Evolutionary conservation across 2,329 filamentous ascomycete species (phyloP).

Genomic region (Diaporthe velutina): DNA sequence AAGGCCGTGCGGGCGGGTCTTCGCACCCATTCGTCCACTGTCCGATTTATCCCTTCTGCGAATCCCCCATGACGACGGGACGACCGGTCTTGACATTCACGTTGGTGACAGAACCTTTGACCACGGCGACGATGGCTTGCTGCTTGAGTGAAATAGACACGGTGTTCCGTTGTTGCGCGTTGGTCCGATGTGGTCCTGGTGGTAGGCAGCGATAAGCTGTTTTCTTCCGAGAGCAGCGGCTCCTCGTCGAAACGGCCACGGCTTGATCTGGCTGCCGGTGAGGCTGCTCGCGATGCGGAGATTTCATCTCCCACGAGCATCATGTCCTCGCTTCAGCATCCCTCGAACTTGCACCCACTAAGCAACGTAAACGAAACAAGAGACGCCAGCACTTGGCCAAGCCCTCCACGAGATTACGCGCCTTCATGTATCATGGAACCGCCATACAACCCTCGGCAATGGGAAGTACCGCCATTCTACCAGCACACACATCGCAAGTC

Average conservation of each 20-base stretch:
- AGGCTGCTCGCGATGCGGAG: background rate
- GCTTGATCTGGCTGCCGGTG: background rate
- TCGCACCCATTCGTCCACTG: too few species aligned
- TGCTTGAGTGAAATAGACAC: conserved; percentile 43
- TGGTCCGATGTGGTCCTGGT: conserved; percentile 41
- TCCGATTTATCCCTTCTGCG: too few species aligned
- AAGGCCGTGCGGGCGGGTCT: too few species aligned
- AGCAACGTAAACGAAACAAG: background rate
- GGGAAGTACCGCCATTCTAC: background rate
- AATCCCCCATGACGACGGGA: too few species aligned
- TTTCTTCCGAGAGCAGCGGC: too few species aligned
- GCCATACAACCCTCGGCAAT: background rate
- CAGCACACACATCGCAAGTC: too few species aligned
- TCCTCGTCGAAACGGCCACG: background rate
- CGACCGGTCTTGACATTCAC: conserved; percentile 43
- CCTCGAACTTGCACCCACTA: background rate
- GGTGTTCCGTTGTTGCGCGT: conserved; percentile 40
- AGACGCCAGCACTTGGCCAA: background rate
- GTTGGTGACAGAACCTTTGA: conserved; percentile 41
- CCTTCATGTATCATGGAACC: background rate
- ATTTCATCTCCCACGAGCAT: background rate
- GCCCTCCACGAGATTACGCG: background rate
- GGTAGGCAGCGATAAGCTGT: conserved; percentile 41
- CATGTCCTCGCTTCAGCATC: background rate
- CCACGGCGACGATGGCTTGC: conserved; percentile 43